Evolutionary conservation across 148 eudicot species (phyloP), one percentile per base, ranked within the genome.

Genomic region (Talinum fruticosum): DNA sequence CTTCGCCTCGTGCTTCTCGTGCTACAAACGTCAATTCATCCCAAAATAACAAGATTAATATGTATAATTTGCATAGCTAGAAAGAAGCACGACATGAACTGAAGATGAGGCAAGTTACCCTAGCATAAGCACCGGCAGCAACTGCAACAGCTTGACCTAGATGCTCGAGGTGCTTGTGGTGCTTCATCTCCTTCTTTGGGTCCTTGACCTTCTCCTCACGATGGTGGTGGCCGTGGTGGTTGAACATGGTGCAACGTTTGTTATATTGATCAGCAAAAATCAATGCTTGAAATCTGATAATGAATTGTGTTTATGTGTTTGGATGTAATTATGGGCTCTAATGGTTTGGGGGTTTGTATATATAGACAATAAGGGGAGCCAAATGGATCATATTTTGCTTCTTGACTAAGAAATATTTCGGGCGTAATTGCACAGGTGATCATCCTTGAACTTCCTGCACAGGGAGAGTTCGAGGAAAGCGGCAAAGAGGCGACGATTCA

Each of bases 1-100:
- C 83, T 87, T 65, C 0, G 83, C 71, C 86, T 87, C 75, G 66
- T 89, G 86, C 83, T 87, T 89, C 87, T 86, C 91, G 75, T 86
- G 78, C 91, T 81, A 45, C 47, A 79, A 13, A n/a, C n/a, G n/a
- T n/a, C n/a, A n/a, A n/a, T n/a, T n/a, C n/a, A n/a, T n/a, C n/a
- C n/a, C n/a, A n/a, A n/a, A n/a, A n/a, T n/a, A n/a, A n/a, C n/a
- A n/a, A n/a, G n/a, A n/a, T n/a, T n/a, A n/a, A n/a, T n/a, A n/a
- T n/a, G n/a, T n/a, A n/a, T n/a, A n/a, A n/a, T n/a, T n/a, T n/a
- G n/a, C n/a, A n/a, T n/a, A n/a, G n/a, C n/a, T n/a, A n/a, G n/a
- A n/a, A n/a, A n/a, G n/a, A n/a, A n/a, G n/a, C n/a, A n/a, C n/a
- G n/a, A n/a, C n/a, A n/a, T n/a, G n/a, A n/a, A n/a, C n/a, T n/a